Evolutionary conservation across 352 stramenopile genomes (phyloP), one percentile per base, ranked within the genome.

Genomic region (Phytophthora gonapodyides): DNA sequence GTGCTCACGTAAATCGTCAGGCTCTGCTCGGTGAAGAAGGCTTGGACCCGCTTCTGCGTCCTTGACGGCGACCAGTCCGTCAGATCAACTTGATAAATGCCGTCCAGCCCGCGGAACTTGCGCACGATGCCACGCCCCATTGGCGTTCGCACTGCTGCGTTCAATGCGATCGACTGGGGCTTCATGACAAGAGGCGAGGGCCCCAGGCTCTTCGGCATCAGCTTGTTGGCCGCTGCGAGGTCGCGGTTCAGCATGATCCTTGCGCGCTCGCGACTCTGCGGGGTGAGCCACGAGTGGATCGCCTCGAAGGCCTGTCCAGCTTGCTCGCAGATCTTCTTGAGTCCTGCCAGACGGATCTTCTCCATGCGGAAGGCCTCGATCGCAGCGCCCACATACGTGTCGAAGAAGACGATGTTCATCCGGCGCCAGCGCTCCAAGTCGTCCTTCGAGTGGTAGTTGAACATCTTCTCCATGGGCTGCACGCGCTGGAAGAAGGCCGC

Each of bases 371-470:
- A 90, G 24, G 82, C 85, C 38, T 96, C 80, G 4, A 94, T 72
- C 1, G 90, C 87, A 12, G 88, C 90, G 36, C 89, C 90, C 15
- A 94, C 73, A 44, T 96, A 97, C 34, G 88, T 96, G 64, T 96
- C 80, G 57, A 97, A 97, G 64, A 97, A 98, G 11, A 96, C 64
- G 30, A 97, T 96, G 63, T 94, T 93, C 68, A 96, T 94, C 57
- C 82, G 78, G 36, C 77, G 75, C 80, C 88, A 97, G 27, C 75
- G 75, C 43, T 87, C 80, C 16, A 93, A 40, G 44, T 89, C 82
- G n/a, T 87, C 77, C 44, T 83, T 84, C 7, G 78, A 87, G 35
- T 82, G 71, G 46, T 91, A 94, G 15, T 87, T 91, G 51, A 88
- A 96, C 33, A 89, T 94, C 50, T 88, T 84, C 48, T 94, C 85